Conservation (phyloP, 2,329 filamentous ascomycete genomes). For the Parasarocladium wereldwijsianum region DNA sequence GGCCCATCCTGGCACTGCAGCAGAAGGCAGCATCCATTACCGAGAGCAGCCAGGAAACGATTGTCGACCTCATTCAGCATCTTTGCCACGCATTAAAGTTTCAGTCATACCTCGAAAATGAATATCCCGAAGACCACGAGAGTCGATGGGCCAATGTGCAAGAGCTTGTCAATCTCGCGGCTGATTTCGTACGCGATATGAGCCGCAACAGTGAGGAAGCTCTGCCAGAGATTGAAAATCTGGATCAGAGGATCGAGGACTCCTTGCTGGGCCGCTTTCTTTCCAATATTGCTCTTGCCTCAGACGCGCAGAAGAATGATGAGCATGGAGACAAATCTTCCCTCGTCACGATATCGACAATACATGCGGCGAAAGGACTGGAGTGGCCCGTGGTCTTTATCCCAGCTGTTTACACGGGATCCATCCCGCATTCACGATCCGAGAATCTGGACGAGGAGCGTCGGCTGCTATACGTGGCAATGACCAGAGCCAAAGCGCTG, state of each 20-base stretch:
- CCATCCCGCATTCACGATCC: slow-evolving; percentile 74
- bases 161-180: slow-evolving; percentile 69
- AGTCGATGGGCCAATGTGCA: slow-evolving; percentile 77
- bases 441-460: slow-evolving; percentile 83
- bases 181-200: slow-evolving; percentile 45
- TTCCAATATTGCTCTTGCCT: slow-evolving; percentile 78
- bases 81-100: slow-evolving; percentile 54
- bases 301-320: slow-evolving; percentile 55
- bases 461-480: slow-evolving; percentile 82
- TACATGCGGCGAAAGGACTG: slow-evolving; percentile 88
- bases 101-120: slow-evolving; percentile 56
- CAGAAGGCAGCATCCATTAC: slow-evolving; percentile 15
- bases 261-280: slow-evolving; percentile 60
- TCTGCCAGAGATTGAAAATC: slow-evolving; percentile 53
- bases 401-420: slow-evolving; percentile 77
- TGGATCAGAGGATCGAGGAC: slow-evolving; percentile 53
- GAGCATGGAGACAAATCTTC: slow-evolving; percentile 39
- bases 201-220: slow-evolving; percentile 33
- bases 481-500: slow-evolving; percentile 81
- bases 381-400: slow-evolving; percentile 96
- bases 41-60: slow-evolving; percentile 13
- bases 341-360: slow-evolving; percentile 82
- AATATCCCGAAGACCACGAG: slow-evolving; percentile 61
- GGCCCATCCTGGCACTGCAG: slow-evolving; percentile 21
- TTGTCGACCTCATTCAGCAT: slow-evolving; percentile 35